Evolutionary conservation across 345 rosid genomes (phyloP).

Genomic region (Citrus australasica): DNA sequence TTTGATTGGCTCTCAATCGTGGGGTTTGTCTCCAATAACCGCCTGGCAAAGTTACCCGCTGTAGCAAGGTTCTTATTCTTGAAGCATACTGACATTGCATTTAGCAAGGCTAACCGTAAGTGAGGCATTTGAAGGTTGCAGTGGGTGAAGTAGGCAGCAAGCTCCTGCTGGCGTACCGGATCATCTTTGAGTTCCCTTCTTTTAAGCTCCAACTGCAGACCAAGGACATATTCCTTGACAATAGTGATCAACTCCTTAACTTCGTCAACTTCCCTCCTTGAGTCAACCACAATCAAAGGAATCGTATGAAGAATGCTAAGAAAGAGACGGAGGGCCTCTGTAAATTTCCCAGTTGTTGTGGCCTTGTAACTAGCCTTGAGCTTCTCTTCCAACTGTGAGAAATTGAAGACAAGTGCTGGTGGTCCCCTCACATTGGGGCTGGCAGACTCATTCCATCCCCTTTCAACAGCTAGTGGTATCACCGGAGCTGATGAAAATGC

Average conservation of each 20-base stretch:
- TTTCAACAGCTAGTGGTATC: slow-evolving; percentile 72
- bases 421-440: slow-evolving; percentile 85
- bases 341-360: slow-evolving; percentile 74
- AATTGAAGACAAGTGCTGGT: slow-evolving; percentile 73
- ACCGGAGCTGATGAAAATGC: slow-evolving; percentile 81
- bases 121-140: slow-evolving; percentile 88
- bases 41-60: slow-evolving; percentile 77
- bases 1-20: slow-evolving; percentile 68
- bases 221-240: slow-evolving; percentile 83
- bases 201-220: slow-evolving; percentile 76
- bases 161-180: slow-evolving; percentile 82
- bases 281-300: slow-evolving; percentile 84
- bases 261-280: slow-evolving; percentile 97
- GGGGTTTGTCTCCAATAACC: slow-evolving; percentile 81
- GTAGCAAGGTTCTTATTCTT: slow-evolving; percentile 76
- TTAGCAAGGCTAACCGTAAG: slow-evolving; percentile 65
- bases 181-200: slow-evolving; percentile 76
- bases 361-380: slow-evolving; percentile 89
- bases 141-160: slow-evolving; percentile 97
- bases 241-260: slow-evolving; percentile 79
- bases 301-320: slow-evolving; percentile 82
- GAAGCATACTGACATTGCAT: slow-evolving; percentile 79
- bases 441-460: slow-evolving; percentile 76
- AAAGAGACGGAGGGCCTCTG: slow-evolving; percentile 75
- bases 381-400: slow-evolving; percentile 88